A percentile compares a stretch with the other conserved stretches of the same genome.
Evolutionary conservation across 371 early-diverging fungal genomes (phyloP).

Genomic region (Lichtheimia corymbifera): DNA sequence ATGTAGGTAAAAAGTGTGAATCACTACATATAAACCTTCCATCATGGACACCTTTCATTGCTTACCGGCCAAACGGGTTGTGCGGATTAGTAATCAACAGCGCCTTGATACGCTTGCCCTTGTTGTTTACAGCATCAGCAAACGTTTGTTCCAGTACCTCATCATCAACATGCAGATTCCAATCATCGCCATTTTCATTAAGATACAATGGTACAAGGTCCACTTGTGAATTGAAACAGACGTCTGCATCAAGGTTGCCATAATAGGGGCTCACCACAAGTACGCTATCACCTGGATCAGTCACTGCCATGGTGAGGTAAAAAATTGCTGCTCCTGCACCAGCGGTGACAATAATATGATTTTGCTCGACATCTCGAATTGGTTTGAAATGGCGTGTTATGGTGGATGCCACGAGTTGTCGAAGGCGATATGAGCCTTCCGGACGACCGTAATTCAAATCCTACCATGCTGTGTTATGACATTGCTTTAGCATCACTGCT

Average conservation of each 20-base stretch:
- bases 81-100: constrained; percentile 69
- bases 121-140: background rate
- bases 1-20: background rate
- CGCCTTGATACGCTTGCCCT: constrained; percentile 50
- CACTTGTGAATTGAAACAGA: constrained; percentile 51
- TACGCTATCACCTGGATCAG: constrained; percentile 74
- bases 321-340: constrained; percentile 73
- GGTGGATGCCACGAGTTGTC: constrained; percentile 56
- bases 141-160: constrained; percentile 33
- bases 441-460: constrained; percentile 51
- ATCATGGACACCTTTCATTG: background rate
- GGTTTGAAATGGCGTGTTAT: constrained; percentile 66
- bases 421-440: constrained; percentile 57
- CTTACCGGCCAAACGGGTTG: constrained; percentile 64
- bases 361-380: constrained; percentile 29
- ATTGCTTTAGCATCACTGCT: no score
- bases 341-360: constrained; percentile 61
- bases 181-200: constrained; percentile 14
- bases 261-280: constrained; percentile 76
- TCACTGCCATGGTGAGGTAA: constrained; percentile 57
- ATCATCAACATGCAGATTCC: constrained; percentile 41
- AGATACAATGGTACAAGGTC: constrained; percentile 47
- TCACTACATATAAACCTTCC: no score
- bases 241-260: constrained; percentile 71
- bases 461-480: constrained; percentile 12